Conservation (phyloP, 306 rosid genomes). For the Vigna hirtella region DNA sequence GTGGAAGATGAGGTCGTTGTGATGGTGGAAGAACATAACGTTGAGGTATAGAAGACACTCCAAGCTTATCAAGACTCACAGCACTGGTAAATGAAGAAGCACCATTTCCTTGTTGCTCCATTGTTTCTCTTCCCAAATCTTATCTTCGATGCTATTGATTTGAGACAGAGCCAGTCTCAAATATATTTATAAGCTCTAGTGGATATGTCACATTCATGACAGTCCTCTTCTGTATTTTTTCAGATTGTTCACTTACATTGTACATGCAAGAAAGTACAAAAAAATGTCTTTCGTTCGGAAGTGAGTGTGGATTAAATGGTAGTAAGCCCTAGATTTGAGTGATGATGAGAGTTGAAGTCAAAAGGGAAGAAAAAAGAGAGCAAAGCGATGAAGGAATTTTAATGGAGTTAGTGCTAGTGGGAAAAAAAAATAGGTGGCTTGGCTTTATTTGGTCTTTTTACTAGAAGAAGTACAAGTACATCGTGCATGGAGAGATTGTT, state of each 20-base stretch:
- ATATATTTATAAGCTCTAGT: slow-evolving; percentile 41
- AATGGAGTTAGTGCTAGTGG: background rate
- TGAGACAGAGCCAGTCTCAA: background rate
- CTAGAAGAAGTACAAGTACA: background rate
- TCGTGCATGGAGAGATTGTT: background rate
- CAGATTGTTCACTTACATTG: slow-evolving; percentile 41
- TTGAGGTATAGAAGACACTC: slow-evolving; percentile 52
- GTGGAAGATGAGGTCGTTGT: slow-evolving; percentile 44
- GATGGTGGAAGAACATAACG: slow-evolving; percentile 61
- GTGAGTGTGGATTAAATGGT: background rate
- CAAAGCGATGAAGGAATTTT: slow-evolving; percentile 9
- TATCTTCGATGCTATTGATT: background rate
- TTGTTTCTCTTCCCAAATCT: slow-evolving; percentile 26
- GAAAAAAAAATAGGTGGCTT: no score
- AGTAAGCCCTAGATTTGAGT: background rate
- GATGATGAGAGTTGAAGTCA: slow-evolving; percentile 6
- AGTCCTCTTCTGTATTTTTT: slow-evolving; percentile 22
- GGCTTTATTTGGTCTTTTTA: background rate
- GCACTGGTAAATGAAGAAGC: slow-evolving; percentile 48
- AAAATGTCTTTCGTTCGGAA: background rate
- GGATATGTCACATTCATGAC: background rate
- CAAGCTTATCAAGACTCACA: slow-evolving; percentile 42
- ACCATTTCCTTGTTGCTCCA: slow-evolving; percentile 32
- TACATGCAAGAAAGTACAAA: slow-evolving; percentile 13
- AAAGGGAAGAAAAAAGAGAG: background rate